Evolutionary conservation across 2,329 filamentous ascomycete genomes (phyloP).

Genomic region (Paecilomyces niveus): DNA sequence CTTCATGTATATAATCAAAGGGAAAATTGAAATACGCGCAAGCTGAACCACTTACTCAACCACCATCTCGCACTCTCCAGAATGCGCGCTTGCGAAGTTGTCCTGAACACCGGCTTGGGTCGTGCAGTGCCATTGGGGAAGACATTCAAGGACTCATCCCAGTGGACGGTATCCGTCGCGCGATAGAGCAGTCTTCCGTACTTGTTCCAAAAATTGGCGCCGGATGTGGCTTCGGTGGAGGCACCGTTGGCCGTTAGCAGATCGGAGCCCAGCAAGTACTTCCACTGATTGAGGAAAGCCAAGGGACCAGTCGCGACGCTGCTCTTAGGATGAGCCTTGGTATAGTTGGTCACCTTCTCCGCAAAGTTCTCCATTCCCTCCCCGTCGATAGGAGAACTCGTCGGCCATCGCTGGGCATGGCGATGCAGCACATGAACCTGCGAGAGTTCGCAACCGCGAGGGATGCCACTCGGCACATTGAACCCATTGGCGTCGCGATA

Average conservation of each 20-base stretch:
- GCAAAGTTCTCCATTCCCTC: conserved; percentile 43
- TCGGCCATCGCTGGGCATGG: conserved; percentile 49
- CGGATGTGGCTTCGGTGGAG: conserved; percentile 43
- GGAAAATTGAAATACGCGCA: conserved; percentile 30
- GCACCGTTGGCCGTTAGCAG: conserved; percentile 46
- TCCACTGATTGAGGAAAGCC: conserved; percentile 47
- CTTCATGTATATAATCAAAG: neutral
- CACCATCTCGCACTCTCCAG: conserved; percentile 41
- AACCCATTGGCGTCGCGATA: conserved; percentile 20
- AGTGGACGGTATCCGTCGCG: conserved; percentile 43
- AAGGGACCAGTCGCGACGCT: conserved; percentile 41
- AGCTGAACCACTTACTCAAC: conserved; percentile 39
- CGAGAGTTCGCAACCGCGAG: conserved; percentile 49
- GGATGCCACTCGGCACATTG: conserved; percentile 36
- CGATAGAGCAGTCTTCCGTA: conserved; percentile 50
- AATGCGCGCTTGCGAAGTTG: conserved; percentile 49
- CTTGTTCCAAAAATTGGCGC: conserved; percentile 47
- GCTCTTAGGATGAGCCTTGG: conserved; percentile 23
- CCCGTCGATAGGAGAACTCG: conserved; percentile 41
- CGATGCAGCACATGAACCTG: conserved; percentile 50
- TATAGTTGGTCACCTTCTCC: conserved; percentile 43
- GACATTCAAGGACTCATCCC: conserved; percentile 35
- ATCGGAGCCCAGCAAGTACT: conserved; percentile 39
- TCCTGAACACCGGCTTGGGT: conserved; percentile 46
- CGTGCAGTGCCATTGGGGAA: conserved; percentile 42